phyloP scores from a whole-genome alignment of 1,284 basidiomycete genomes.

The Trametes pubescens region DNA sequence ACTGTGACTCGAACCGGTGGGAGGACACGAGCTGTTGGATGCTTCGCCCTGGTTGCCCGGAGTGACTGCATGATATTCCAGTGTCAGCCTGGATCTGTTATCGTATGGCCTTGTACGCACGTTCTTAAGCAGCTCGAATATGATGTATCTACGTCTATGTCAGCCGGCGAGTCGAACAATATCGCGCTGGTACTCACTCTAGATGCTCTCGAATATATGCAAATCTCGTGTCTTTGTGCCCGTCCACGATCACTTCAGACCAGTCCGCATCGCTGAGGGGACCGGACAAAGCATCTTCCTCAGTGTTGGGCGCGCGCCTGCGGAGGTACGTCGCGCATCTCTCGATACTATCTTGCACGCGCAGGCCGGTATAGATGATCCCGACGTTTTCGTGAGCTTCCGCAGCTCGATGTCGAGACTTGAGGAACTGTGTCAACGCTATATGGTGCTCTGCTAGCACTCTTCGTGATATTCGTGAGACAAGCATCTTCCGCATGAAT shows the following conservation, averaged over 20 bases:
- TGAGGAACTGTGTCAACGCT: slow-evolving; percentile 72
- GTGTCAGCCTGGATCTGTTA: background rate
- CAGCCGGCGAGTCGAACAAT: background rate
- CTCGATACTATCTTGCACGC: slow-evolving; percentile 75
- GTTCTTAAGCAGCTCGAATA: slow-evolving; percentile 91
- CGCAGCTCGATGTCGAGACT: slow-evolving; percentile 47
- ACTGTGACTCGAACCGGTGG: slow-evolving; percentile 79
- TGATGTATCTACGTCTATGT: slow-evolving; percentile 70
- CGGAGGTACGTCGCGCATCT: slow-evolving; percentile 71
- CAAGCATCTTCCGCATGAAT: slow-evolving; percentile 91
- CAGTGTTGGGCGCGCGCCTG: slow-evolving; percentile 54
- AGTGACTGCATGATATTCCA: slow-evolving; percentile 58
- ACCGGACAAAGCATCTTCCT: slow-evolving; percentile 48
- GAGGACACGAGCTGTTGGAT: slow-evolving; percentile 49
- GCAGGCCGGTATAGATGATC: slow-evolving; percentile 84
- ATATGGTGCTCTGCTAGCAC: slow-evolving; percentile 93
- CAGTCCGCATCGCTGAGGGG: slow-evolving; percentile 46
- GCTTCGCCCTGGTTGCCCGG: slow-evolving; percentile 64
- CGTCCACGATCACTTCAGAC: slow-evolving; percentile 79
- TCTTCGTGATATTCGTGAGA: slow-evolving; percentile 88
- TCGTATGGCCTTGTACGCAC: slow-evolving; percentile 49
- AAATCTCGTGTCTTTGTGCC: slow-evolving; percentile 77
- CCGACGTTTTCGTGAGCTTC: slow-evolving; percentile 73
- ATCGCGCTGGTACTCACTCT: slow-evolving; percentile 60
- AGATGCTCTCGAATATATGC: slow-evolving; percentile 91